Percentiles rank a stretch among this genome's conserved stretches.
Conservation (phyloP, 768 basidiomycete species). For the Rhodotorula paludigena region DNA sequence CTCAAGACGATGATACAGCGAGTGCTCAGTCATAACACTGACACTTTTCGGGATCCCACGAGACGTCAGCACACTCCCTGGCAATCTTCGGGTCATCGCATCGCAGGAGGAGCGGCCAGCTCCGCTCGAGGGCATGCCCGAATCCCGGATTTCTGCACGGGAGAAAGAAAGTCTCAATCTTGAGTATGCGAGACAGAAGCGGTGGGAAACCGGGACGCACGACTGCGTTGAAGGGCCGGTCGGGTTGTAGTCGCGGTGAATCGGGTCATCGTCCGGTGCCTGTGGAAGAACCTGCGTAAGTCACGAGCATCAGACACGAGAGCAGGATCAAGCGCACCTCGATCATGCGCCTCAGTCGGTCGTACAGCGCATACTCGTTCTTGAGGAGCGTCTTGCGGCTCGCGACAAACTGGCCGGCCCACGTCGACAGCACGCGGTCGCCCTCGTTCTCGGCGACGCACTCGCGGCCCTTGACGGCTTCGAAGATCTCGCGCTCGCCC, state of each 20-base stretch:
- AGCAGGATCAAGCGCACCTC: background rate
- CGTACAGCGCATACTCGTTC: slow-evolving; percentile 33
- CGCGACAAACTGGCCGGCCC: slow-evolving; percentile 44
- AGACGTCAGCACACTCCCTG: slow-evolving; percentile 24
- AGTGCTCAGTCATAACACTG: background rate
- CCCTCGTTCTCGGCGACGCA: background rate
- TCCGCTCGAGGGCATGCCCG: slow-evolving; percentile 42
- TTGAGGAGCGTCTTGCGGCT: slow-evolving; percentile 38
- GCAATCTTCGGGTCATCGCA: slow-evolving; percentile 36
- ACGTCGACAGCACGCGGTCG: slow-evolving; percentile 34
- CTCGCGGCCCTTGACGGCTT: slow-evolving; percentile 29
- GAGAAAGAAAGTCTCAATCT: too few species aligned
- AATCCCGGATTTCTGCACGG: slow-evolving; percentile 15
- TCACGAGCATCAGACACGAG: background rate
- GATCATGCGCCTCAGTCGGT: background rate
- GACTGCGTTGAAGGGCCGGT: background rate
- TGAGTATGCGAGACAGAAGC: background rate
- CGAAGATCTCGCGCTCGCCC: slow-evolving; percentile 41
- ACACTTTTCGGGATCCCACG: background rate
- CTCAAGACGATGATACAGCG: too few species aligned
- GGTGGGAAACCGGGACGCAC: background rate
- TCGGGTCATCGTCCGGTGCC: slow-evolving; percentile 11
- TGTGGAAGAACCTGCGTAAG: background rate
- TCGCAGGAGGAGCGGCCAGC: slow-evolving; percentile 43
- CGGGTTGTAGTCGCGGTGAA: slow-evolving; percentile 6